Conservation (phyloP, 179 eudicot genomes). For the Nepenthes alata region DNA sequence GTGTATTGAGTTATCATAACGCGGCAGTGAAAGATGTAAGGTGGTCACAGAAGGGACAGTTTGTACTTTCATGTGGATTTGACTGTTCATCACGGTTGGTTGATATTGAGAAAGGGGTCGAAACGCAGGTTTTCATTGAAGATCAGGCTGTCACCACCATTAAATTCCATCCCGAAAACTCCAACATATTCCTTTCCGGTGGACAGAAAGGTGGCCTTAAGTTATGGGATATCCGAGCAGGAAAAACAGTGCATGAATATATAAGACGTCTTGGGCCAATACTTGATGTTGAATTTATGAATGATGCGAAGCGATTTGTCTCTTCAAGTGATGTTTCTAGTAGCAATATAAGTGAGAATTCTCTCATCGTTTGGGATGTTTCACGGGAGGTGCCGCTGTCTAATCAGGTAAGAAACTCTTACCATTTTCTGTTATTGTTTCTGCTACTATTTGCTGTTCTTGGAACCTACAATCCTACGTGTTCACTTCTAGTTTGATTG, state of each 20-base stretch:
- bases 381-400: conserved; percentile 75
- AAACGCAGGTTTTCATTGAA: conserved; percentile 60
- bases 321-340: conserved; percentile 82
- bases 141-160: conserved; percentile 72
- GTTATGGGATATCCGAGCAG: conserved; percentile 78
- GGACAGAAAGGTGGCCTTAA: conserved; percentile 72
- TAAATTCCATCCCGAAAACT: conserved; percentile 67
- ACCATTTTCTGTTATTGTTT: not conserved
- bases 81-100: conserved; percentile 64
- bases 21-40: conserved; percentile 88
- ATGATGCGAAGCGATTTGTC: conserved; percentile 56
- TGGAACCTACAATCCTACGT: too few relatives aligned
- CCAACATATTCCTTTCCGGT: conserved; percentile 78
- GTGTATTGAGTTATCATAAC: conserved; percentile 42
- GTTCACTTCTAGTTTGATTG: too few relatives aligned
- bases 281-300: conserved; percentile 76
- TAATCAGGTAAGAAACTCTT: conserved; percentile 53
- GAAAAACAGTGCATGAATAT: conserved; percentile 57
- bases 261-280: conserved; percentile 55
- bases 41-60: conserved; percentile 71
- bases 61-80: conserved; percentile 79
- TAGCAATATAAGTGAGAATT: conserved; percentile 77
- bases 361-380: conserved; percentile 87
- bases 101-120: conserved; percentile 72
- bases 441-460: not conserved